Conservation (phyloP, 441 rosid species). For the Brassica hybrid region DNA sequence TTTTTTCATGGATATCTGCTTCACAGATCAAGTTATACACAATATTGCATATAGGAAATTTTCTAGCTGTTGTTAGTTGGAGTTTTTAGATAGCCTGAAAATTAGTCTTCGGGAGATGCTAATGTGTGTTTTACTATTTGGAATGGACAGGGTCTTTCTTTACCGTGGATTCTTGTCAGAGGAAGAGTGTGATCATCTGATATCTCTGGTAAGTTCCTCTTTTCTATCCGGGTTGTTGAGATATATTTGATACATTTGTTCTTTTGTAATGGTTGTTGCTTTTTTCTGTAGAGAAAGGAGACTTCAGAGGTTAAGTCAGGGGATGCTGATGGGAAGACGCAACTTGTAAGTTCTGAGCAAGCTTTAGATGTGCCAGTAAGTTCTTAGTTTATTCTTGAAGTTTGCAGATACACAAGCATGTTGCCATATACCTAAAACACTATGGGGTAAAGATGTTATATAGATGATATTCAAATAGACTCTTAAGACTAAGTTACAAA, state of each 20-base stretch:
- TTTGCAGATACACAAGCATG: too few species aligned
- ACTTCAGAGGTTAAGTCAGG: conserved; percentile 37
- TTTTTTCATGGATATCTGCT: conserved; percentile 20
- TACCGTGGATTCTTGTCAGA: conserved; percentile 68
- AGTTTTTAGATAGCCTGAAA: background rate
- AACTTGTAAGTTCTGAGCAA: conserved; percentile 46
- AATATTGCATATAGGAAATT: background rate
- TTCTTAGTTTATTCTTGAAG: conserved; percentile 8
- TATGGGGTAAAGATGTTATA: background rate
- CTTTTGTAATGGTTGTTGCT: background rate
- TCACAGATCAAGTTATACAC: background rate
- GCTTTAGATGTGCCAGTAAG: conserved; percentile 38
- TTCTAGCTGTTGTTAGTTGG: background rate
- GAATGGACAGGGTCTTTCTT: conserved; percentile 67
- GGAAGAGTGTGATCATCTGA: conserved; percentile 74
- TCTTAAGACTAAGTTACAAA: too few species aligned
- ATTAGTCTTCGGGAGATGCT: background rate
- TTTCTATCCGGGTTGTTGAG: background rate
- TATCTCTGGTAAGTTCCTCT: conserved; percentile 58
- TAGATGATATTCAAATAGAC: conserved; percentile 14
- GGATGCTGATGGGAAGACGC: conserved; percentile 40
- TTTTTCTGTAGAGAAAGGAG: conserved; percentile 3
- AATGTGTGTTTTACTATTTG: conserved; percentile 25
- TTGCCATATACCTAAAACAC: too few species aligned
- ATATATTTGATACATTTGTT: background rate